Percentiles rank a stretch among this genome's conserved stretches.
Conservation (phyloP, 495 filamentous ascomycete genomes). For the Penicillium bovifimosum region DNA sequence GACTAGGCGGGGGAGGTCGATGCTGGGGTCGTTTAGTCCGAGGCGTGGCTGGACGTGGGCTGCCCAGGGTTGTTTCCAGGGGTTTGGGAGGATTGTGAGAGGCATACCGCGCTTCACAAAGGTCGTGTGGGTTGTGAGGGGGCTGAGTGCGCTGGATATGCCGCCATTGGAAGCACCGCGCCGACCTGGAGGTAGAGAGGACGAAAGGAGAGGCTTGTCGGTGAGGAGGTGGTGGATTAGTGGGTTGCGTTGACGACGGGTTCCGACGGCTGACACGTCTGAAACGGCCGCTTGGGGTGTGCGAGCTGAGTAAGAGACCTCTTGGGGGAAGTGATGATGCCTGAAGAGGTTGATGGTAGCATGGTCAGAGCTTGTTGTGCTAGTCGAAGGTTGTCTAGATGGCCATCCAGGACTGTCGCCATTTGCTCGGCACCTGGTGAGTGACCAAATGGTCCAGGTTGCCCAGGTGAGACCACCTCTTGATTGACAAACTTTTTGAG, state of each 20-base stretch:
- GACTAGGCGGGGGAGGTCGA: conserved; percentile 76
- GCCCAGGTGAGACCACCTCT: conserved; percentile 22
- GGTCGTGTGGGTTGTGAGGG: conserved; percentile 51
- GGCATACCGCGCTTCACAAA: conserved; percentile 90
- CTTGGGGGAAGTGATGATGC: conserved; percentile 75
- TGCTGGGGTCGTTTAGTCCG: conserved; percentile 66
- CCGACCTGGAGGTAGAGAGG: conserved; percentile 72
- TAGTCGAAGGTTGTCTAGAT: conserved; percentile 70
- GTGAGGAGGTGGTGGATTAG: conserved; percentile 96
- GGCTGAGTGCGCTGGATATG: conserved; percentile 24
- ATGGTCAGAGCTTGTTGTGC: conserved; percentile 62
- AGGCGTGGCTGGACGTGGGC: conserved; percentile 53
- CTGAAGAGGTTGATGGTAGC: conserved; percentile 82
- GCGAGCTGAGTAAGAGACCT: conserved; percentile 64
- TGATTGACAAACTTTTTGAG: conserved; percentile 41
- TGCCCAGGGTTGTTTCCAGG: conserved; percentile 56
- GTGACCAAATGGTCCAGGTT: conserved; percentile 6
- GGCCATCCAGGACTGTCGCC: conserved; percentile 34
- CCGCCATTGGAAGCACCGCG: conserved; percentile 31
- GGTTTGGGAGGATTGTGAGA: conserved; percentile 73
- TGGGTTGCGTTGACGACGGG: conserved; percentile 75
- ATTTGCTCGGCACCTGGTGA: conserved; percentile 7
- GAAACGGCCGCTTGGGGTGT: conserved; percentile 30
- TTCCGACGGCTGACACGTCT: conserved; percentile 60
- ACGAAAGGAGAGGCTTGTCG: conserved; percentile 86